A percentile compares a stretch with the other conserved stretches of the same genome.
Conservation (phyloP, 2,329 filamentous ascomycete genomes). For the Orbilia oligospora region DNA sequence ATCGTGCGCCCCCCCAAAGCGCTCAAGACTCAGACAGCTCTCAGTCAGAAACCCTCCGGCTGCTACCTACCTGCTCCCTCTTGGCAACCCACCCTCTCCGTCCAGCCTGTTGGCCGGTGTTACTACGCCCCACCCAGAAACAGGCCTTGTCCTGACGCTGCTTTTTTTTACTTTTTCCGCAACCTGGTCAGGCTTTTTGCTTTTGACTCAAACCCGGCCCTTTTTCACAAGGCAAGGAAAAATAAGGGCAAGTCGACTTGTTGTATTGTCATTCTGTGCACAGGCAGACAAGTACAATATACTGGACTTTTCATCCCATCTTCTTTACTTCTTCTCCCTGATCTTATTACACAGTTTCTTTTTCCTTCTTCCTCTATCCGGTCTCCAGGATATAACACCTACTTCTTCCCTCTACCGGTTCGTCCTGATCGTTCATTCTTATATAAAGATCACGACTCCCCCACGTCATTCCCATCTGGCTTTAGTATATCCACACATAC, state of each 20-base stretch:
- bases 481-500: conserved; percentile 15
- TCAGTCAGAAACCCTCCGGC: conserved; percentile 57
- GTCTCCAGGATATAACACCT: conserved; percentile 53
- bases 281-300: conserved; percentile 57
- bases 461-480: conserved; percentile 57
- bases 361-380: conserved; percentile 45
- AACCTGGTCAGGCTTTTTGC: conserved; percentile 42
- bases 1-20: conserved; percentile 54
- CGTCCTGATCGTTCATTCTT: conserved; percentile 42
- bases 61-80: conserved; percentile 55
- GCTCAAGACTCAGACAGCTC: conserved; percentile 44
- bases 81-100: conserved; percentile 47
- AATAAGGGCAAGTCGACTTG: conserved; percentile 44
- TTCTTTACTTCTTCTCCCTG: conserved; percentile 58
- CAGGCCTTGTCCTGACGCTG: conserved; percentile 57
- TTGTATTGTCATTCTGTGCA: conserved; percentile 58
- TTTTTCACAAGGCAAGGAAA: conserved; percentile 58
- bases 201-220: conserved; percentile 58
- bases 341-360: conserved; percentile 37
- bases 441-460: conserved; percentile 61
- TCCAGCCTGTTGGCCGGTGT: conserved; percentile 52
- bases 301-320: conserved; percentile 60
- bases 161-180: conserved; percentile 44
- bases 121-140: conserved; percentile 54
- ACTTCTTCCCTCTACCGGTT: conserved; percentile 44